Base-by-base conservation (phyloP, 108 stramenopile genomes). In the Conticribra weissflogii region DNA sequence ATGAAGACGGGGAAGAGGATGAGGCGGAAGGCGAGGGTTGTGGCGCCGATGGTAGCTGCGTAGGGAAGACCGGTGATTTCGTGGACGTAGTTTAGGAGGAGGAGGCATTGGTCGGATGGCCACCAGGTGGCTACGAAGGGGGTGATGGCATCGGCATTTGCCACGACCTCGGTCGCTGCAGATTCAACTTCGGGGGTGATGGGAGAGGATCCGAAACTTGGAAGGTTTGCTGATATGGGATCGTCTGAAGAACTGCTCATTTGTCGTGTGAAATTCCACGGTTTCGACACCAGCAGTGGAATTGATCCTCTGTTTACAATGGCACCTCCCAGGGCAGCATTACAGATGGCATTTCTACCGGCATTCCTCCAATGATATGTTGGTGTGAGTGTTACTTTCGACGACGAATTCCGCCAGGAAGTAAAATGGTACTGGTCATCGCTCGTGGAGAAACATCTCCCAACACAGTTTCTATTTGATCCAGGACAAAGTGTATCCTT, bases 1-100 rank as follows among this genome's bases (percentile, higher is more conserved):
- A 89, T 59, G 31, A 91, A 90, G 61, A 92, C 41, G 14, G 94
- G 94, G 21, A 92, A 76, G 29, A 95, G 66, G 7, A 74, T 22
- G 5, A 87, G 14, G 15, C 94, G 91, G 25, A 95, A 47, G 3
- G 70, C 58, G 18, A 86, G 58, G 1, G 94, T 95, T 17, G 84
- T 82, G 25, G 70, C 83, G 16, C 84, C 79, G 64, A 95, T 91
- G 55, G 90, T 82, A 30, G 64, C 61, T 21, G 82, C 88, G 56
- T 86, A 88, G 55, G 86, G 81, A 51, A 88, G 60, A 23, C 83
- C 88, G 18, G 89, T 49, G 3, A 83, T 33, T 55, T 87, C 83
- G 61, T 89, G 78, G 16, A 83, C 29, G 62, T 63, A 75, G 54
- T 69, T 79, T 1, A 83, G 47, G 3, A 72, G 52, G 28, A 74